Conservation (phyloP, 2,329 filamentous ascomycete species). For the Aureobasidium sp. region DNA sequence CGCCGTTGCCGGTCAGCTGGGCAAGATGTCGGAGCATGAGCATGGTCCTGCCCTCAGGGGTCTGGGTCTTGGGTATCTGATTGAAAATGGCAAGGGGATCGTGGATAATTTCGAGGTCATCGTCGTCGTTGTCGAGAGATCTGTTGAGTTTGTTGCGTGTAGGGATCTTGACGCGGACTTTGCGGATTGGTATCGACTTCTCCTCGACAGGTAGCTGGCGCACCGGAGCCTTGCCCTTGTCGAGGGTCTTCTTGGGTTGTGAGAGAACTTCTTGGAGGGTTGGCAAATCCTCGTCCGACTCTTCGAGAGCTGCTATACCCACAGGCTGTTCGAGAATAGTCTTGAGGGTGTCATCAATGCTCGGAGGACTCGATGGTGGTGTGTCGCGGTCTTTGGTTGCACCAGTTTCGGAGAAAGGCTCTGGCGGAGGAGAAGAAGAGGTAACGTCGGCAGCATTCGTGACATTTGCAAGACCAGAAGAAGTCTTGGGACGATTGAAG, state of each 20-base stretch:
- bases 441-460: constrained; percentile 28
- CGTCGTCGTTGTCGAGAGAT: constrained; percentile 31
- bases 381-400: constrained; percentile 26
- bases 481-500: constrained; percentile 41
- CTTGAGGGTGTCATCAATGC: constrained; percentile 8
- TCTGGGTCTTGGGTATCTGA: constrained; percentile 26
- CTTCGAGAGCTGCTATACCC: constrained; percentile 13
- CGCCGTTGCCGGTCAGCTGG: constrained; percentile 22
- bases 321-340: not conserved
- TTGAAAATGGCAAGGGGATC: constrained; percentile 27
- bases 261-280: constrained; percentile 27
- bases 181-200: not conserved
- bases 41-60: constrained; percentile 23
- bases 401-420: constrained; percentile 57
- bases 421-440: constrained; percentile 19
- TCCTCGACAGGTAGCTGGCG: not conserved
- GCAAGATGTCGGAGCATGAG: constrained; percentile 27
- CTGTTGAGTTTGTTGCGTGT: not conserved
- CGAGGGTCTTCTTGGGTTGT: constrained; percentile 18
- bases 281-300: constrained; percentile 31
- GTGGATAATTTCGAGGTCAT: constrained; percentile 56
- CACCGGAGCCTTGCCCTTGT: constrained; percentile 15
- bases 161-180: constrained; percentile 5
- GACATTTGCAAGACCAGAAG: constrained; percentile 34
- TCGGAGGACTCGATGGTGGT: constrained; percentile 38